phyloP scores from a whole-genome alignment of 768 basidiomycete genomes.

The Termitomyces sp. region DNA sequence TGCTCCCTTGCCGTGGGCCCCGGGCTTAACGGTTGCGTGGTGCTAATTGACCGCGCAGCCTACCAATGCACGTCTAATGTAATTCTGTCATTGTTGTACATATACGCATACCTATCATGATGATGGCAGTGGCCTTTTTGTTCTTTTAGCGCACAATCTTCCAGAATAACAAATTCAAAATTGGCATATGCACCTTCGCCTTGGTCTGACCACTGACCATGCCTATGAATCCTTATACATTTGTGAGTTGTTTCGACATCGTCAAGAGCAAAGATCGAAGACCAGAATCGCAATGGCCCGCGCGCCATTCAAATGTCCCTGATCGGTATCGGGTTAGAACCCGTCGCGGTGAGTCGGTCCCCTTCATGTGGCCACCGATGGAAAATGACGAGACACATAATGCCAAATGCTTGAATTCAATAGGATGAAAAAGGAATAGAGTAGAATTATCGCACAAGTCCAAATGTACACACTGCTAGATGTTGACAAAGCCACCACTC shows the following conservation, averaged over 20 bases:
- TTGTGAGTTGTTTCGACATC: not conserved
- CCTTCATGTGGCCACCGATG: not conserved
- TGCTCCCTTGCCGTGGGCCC: constrained; percentile 11
- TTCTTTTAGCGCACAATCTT: not conserved
- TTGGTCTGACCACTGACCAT: too few species aligned
- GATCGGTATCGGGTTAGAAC: not conserved
- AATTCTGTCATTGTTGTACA: not conserved
- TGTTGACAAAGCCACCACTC: not conserved
- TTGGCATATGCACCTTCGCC: too few species aligned
- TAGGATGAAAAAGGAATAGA: not conserved
- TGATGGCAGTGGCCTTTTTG: not conserved
- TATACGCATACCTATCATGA: too few species aligned
- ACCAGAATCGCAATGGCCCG: too few species aligned
- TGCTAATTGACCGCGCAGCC: not conserved
- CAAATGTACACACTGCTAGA: constrained; percentile 2
- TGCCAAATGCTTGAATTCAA: not conserved
- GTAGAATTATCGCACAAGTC: constrained; percentile 2
- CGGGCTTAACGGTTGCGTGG: constrained; percentile 4
- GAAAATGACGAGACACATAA: not conserved
- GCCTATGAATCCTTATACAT: not conserved
- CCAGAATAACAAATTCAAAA: too few species aligned
- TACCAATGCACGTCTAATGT: constrained; percentile 5
- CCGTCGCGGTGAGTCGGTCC: not conserved
- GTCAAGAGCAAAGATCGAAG: not conserved
- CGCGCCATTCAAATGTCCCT: not conserved